Evolutionary conservation across 1,284 basidiomycete genomes (phyloP).

Genomic region (Ustilago shanxiensis): DNA sequence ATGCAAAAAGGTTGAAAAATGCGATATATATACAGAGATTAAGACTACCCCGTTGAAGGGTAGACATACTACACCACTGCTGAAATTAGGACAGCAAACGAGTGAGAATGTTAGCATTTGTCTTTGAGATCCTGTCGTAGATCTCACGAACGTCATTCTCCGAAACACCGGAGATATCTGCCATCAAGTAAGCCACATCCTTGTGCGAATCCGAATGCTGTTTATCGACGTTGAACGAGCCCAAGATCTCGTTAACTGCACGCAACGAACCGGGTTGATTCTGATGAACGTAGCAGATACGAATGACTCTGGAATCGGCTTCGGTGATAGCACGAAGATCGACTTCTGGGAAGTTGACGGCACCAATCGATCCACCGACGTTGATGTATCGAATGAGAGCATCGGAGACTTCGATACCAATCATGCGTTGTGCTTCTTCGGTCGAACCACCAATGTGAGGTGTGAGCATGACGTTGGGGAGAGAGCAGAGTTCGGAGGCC

Average conservation of each 20-base stretch:
- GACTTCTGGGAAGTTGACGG: conserved; percentile 99
- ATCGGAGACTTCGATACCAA: conserved; percentile 92
- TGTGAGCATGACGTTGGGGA: conserved; percentile 65
- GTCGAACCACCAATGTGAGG: conserved; percentile 99
- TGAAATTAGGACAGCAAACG: conserved; percentile 36
- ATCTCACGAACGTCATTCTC: conserved; percentile 84
- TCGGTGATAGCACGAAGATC: conserved; percentile 86
- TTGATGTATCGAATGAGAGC: conserved; percentile 90
- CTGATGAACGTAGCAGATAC: conserved; percentile 94
- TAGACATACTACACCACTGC: neutral
- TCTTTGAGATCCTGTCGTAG: conserved; percentile 84
- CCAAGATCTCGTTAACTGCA: conserved; percentile 90
- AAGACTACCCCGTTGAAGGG: neutral
- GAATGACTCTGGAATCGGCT: conserved; percentile 84
- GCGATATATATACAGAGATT: neutral
- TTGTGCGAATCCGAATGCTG: conserved; percentile 97
- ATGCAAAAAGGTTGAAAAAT: conserved; percentile 10
- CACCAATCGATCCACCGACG: conserved; percentile 86
- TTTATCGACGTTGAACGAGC: conserved; percentile 98
- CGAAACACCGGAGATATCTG: conserved; percentile 92
- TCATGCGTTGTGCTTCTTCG: conserved; percentile 97
- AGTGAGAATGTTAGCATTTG: conserved; percentile 71
- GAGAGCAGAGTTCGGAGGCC: conserved; percentile 61
- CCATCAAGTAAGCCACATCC: conserved; percentile 93
- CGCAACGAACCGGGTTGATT: conserved; percentile 98